Base-by-base conservation (phyloP, 257 asterid species). In the Salvia splendens region DNA sequence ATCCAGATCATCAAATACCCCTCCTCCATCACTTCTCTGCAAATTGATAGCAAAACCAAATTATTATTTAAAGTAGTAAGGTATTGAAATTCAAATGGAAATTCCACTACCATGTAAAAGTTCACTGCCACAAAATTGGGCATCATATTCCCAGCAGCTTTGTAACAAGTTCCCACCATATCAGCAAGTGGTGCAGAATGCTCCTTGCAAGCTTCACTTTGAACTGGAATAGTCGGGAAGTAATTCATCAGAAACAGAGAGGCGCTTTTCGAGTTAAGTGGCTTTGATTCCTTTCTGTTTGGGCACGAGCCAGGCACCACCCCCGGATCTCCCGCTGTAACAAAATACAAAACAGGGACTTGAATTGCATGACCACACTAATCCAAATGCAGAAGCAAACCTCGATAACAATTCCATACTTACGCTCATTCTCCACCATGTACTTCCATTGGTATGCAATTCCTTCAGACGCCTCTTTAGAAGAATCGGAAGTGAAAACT, bases 21-120 rank as follows among this genome's bases (percentile, higher is more conserved):
- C 99, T 83, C 97, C 96, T 35, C 99, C 99, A 73, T 90, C 99
- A 75, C 99, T 93, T 69, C 99, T 88, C 98, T 89, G 96, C 80
- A 85, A 70, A 66, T 69, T 8, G 40, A 75, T 12, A 68, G 50
- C 65, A 73, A 68, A 30, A 68, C 50, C 65, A 73, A 68, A 30
- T 48, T 59, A 64, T 66, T 52, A 65, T 69, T 66, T 11, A 2
- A 65, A 38, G 64, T n/a, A 14, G 47, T 50, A 65, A 9, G 17
- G 40, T 12, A 50, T 20, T 70, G 48, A 43, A 20, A 20, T 40
- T 40, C 65, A 0, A 57, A 45, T 53, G 12, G 42, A 71, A 66
- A 56, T 59, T 33, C 68, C 32, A 65, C 56, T 90, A 93, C 98
- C 99, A 93, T 93, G 97, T 93, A 93, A 74, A 85, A 93, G 76